Conservation (phyloP, 495 filamentous ascomycete genomes). For the Tetracladium setigerum region DNA sequence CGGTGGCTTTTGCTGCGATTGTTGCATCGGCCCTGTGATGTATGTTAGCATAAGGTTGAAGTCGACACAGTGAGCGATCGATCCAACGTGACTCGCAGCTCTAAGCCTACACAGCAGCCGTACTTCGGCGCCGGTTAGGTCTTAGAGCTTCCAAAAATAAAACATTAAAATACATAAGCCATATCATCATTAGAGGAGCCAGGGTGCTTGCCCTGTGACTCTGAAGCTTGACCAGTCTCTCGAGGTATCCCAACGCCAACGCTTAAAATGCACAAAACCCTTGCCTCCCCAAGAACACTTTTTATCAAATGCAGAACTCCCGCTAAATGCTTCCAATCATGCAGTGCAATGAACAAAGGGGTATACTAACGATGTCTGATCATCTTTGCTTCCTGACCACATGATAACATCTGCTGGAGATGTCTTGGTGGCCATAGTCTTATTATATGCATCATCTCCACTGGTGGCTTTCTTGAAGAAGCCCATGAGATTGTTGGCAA, state of each 20-base stretch:
- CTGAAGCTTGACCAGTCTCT: neutral
- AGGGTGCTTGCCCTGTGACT: slow-evolving; percentile 13
- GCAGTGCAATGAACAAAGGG: neutral
- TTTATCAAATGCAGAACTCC: neutral
- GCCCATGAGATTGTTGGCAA: slow-evolving; percentile 70
- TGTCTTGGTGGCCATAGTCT: slow-evolving; percentile 77
- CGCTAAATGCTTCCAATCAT: neutral
- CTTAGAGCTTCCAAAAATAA: slow-evolving; percentile 16
- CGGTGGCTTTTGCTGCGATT: slow-evolving; percentile 75
- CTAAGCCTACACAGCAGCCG: slow-evolving; percentile 39
- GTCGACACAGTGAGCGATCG: neutral
- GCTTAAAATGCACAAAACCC: slow-evolving; percentile 8
- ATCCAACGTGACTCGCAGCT: slow-evolving; percentile 27
- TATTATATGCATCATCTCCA: slow-evolving; percentile 72
- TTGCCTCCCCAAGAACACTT: slow-evolving; percentile 1
- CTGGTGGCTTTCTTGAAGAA: slow-evolving; percentile 86
- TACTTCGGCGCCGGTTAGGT: slow-evolving; percentile 7
- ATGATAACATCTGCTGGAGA: slow-evolving; percentile 91
- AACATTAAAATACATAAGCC: slow-evolving; percentile 13
- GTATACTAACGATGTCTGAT: slow-evolving; percentile 53
- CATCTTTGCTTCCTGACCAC: slow-evolving; percentile 93
- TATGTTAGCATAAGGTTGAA: slow-evolving; percentile 3
- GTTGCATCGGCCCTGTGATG: slow-evolving; percentile 47
- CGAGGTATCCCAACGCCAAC: slow-evolving; percentile 18
- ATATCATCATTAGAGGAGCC: slow-evolving; percentile 7